Evolutionary conservation across 2,329 filamentous ascomycete species (phyloP).

Genomic region (Keithomyces neogunnii): DNA sequence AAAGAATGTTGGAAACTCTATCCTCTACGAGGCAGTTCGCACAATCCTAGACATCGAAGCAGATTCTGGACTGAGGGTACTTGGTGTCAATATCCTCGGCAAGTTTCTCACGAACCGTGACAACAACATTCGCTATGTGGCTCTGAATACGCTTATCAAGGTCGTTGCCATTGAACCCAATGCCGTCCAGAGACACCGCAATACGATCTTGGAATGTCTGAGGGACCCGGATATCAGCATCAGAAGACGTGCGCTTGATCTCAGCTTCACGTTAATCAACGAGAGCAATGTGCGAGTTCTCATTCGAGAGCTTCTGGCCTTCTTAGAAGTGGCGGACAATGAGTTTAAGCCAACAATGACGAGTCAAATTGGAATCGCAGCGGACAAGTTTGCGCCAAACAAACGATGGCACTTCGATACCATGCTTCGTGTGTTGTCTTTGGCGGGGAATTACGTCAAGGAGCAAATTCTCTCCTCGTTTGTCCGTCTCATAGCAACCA

Average conservation of each 20-base stretch:
- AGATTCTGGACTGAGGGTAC: constrained; percentile 84
- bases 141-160: constrained; percentile 93
- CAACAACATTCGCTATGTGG: constrained; percentile 98
- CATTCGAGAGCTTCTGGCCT: constrained; percentile 86
- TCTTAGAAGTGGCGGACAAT: constrained; percentile 93
- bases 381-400: constrained; percentile 90
- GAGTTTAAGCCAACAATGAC: constrained; percentile 99
- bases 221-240: constrained; percentile 98
- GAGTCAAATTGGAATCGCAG: constrained; percentile 92
- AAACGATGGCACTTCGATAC: constrained; percentile 99
- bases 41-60: constrained; percentile 98
- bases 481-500: constrained; percentile 88
- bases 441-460: constrained; percentile 95
- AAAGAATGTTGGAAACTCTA: constrained; percentile 98
- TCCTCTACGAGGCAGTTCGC: constrained; percentile 91
- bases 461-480: constrained; percentile 97
- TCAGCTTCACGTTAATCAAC: constrained; percentile 97
- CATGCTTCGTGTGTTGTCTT: constrained; percentile 84
- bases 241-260: constrained; percentile 83
- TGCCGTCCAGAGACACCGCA: constrained; percentile 91
- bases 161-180: constrained; percentile 97
- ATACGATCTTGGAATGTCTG: constrained; percentile 93
- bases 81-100: constrained; percentile 96
- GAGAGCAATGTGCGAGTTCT: constrained; percentile 91
- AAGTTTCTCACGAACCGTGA: constrained; percentile 98